Percentiles rank a stretch among this genome's conserved stretches.
Evolutionary conservation across 2,329 filamentous ascomycete genomes (phyloP).

Genomic region (Epichloe coenophiala): DNA sequence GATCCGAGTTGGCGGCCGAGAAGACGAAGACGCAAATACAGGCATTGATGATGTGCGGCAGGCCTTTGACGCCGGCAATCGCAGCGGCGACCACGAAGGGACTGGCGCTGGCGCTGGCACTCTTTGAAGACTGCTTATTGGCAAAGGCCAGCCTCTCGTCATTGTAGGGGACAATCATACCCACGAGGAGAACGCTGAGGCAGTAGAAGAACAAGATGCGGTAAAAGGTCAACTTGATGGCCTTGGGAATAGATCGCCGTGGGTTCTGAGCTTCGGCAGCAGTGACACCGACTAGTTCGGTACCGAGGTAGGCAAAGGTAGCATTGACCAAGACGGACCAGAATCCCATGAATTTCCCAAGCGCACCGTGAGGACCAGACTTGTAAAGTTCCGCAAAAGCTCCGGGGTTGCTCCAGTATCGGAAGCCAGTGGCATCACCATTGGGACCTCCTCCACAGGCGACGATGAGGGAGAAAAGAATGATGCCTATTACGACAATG

Average conservation of each 20-base stretch:
- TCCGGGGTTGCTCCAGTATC: slow-evolving; percentile 52
- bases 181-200: slow-evolving; percentile 58
- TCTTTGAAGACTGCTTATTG: slow-evolving; percentile 20
- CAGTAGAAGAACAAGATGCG: slow-evolving; percentile 74
- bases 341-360: slow-evolving; percentile 45
- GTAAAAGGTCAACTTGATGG: slow-evolving; percentile 70
- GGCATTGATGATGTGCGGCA: slow-evolving; percentile 58
- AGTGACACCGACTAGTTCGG: slow-evolving; percentile 65
- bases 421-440: slow-evolving; percentile 47
- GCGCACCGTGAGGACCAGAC: slow-evolving; percentile 8
- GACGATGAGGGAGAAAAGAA: slow-evolving; percentile 50
- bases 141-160: slow-evolving; percentile 44
- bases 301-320: slow-evolving; percentile 67
- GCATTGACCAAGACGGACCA: slow-evolving; percentile 64
- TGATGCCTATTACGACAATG: slow-evolving; percentile 50
- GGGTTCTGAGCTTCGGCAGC: slow-evolving; percentile 72
- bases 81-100: slow-evolving; percentile 65
- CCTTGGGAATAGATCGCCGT: slow-evolving; percentile 59
- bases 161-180: slow-evolving; percentile 66
- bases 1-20: slow-evolving; percentile 62
- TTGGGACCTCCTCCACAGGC: slow-evolving; percentile 53
- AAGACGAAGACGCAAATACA: slow-evolving; percentile 67
- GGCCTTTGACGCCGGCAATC: slow-evolving; percentile 44
- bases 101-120: slow-evolving; percentile 32
- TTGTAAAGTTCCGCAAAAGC: slow-evolving; percentile 20